These are phyloP conservation scores for Psilocybe cyanescens DNA, from an alignment of 768 basidiomycete genomes.

Conservation along the genomic window DNA sequence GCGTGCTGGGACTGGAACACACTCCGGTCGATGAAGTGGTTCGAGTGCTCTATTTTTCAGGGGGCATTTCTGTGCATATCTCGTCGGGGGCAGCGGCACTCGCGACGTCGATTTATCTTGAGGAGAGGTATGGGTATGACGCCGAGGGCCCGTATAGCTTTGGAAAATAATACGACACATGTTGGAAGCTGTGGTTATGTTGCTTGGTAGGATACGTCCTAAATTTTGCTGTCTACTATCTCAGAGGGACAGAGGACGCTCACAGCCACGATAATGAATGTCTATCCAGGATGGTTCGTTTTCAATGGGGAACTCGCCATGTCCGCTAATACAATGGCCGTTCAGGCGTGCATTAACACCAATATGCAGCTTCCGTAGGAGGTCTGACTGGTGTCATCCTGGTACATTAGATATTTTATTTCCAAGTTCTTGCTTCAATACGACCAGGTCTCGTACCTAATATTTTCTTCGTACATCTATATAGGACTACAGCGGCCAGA, in stretches of 20 bases:
- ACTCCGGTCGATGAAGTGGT: conserved; percentile 67
- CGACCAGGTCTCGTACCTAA: conserved; percentile 59
- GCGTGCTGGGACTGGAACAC: conserved; percentile 95
- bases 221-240: no score
- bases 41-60: conserved; percentile 89
- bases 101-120: conserved; percentile 89
- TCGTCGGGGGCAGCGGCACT: conserved; percentile 89
- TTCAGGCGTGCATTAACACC: conserved; percentile 86
- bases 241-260: no score
- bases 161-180: no score
- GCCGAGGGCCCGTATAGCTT: conserved; percentile 82
- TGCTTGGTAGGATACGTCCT: no score
- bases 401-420: conserved; percentile 39
- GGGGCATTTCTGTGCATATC: conserved; percentile 91
- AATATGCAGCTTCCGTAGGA: conserved; percentile 82
- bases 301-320: no score
- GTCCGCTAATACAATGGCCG: no score
- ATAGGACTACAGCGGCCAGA: conserved; percentile 34
- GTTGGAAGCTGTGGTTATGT: no score
- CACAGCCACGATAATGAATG: no score
- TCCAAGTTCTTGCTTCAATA: no score
- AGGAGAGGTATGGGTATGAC: conserved; percentile 86
- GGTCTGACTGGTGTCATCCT: conserved; percentile 89
- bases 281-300: no score
- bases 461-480: conserved; percentile 25